Evolutionary conservation across 495 filamentous ascomycete species (phyloP), one percentile per base, ranked within the genome.

Genomic region (Xylaria scruposa): DNA sequence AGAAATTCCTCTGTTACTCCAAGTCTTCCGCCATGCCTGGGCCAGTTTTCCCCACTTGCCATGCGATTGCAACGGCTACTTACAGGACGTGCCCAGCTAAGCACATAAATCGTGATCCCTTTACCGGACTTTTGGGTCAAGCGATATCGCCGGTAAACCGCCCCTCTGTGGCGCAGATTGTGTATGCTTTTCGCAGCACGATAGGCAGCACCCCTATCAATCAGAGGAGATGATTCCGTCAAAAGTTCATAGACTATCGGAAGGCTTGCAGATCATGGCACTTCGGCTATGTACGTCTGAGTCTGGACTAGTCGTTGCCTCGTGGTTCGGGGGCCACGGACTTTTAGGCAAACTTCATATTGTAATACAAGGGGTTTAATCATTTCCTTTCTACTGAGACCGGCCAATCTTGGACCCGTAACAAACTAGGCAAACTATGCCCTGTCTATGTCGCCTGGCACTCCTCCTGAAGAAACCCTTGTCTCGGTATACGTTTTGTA

Each of bases 21-120:
- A 49, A 33, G 47, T 26, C 3, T 31, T 17, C 10, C 26, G n/a
- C 31, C 26, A 31, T 67, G 26, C 10, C 29, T 17, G 26, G 26
- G 56, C 17, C 38, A 54, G 44, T 46, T 70, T 49, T 49, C 59
- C 64, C 68, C 68, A 63, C 68, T 56, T 56, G 68, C 68, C 68
- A 70, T 64, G 68, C 59, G 68, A 70, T 56, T 70, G 59, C 21
- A 60, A 38, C 63, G 47, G 49, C 47, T 67, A 40, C 31, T 15
- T 26, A 67, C 46, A 54, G 59, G 59, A 62, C 7, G 47, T 53
- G 36, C 21, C 38, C 26, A 33, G 62, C 62, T 36, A 51, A 36
- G 24, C 47, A 60, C 54, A 69, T 54, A 69, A 59, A 60, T 70
- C 44, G 19, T 58, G n/a, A 53, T 62, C 56, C 31, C 31, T 69